Base-by-base conservation (phyloP, 208 protist genomes). In the Tritrichomonas foetus region DNA sequence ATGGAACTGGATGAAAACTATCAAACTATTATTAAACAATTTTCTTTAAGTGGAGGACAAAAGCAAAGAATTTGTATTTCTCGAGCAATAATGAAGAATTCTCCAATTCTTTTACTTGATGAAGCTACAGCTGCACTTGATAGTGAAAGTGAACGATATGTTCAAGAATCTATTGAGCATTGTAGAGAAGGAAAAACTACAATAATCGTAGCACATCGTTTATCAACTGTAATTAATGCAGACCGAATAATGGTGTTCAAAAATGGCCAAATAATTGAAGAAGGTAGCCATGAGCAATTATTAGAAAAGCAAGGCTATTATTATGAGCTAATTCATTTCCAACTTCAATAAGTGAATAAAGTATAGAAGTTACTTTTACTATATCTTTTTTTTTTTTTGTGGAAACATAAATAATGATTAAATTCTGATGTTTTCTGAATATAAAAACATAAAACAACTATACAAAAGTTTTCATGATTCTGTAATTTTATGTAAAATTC, bases 201-300 rank as follows among this genome's bases (percentile, higher is more conserved):
- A 39, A 66, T 97, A 27, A 95, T 97, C 44, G 97, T 97, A 53
- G 96, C 96, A 0, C 96, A 97, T 74, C 94, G 96, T 47, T 92
- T 97, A 22, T 94, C 82, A 13, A 96, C 95, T 57, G 94, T 98
- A n/a, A 94, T 95, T 9, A 66, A 94, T 3, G 96, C 97, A 0
- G 94, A 95, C 22, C 92, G 96, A 72, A 97, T 97, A 93, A 94
- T 97, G 41, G 97, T 98, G n/a, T 66, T 98, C 49, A 95, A 97
- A 49, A 57, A 94, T 64, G 97, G 97, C 3, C 49, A 61, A 57
- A 41, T 94, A 30, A 50, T 94, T 41, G 94, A 94, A 53, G 14
- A 9, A 3, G 94, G 94, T 33, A 93, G 9, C 0, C 94, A 89
- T 25, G 80, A 94, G 47, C 75, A 93, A 14, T 64, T 94, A 50